Evolutionary conservation across 192 early-diverging fungal genomes (phyloP).

Genomic region (Podila clonocystis): DNA sequence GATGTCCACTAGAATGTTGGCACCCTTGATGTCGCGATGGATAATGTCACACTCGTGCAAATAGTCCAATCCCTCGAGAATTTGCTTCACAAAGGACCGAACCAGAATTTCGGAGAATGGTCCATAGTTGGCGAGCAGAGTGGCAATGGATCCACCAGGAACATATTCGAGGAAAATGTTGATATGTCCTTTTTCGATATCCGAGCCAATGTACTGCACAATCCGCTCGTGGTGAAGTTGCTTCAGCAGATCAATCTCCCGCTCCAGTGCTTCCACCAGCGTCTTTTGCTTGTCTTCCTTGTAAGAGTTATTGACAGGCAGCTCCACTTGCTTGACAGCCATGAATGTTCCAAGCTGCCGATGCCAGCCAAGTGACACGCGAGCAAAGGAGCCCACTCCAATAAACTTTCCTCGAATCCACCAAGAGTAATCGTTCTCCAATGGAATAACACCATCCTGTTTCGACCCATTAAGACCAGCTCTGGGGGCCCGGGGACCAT

Average conservation of each 20-base stretch:
- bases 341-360: conserved; percentile 89
- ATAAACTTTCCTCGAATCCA: conserved; percentile 94
- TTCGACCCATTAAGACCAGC: neutral
- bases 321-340: conserved; percentile 97
- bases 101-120: conserved; percentile 88
- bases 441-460: conserved; percentile 22
- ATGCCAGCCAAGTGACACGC: conserved; percentile 93
- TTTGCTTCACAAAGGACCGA: conserved; percentile 88
- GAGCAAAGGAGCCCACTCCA: conserved; percentile 96
- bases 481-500: conserved; percentile 2
- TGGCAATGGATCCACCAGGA: conserved; percentile 94
- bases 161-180: conserved; percentile 99
- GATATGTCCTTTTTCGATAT: conserved; percentile 77
- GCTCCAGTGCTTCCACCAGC: conserved; percentile 86
- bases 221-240: conserved; percentile 96
- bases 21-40: conserved; percentile 99
- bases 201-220: conserved; percentile 90
- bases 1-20: conserved; percentile 91
- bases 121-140: conserved; percentile 86
- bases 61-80: conserved; percentile 92
- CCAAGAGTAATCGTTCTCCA: conserved; percentile 51
- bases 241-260: conserved; percentile 91
- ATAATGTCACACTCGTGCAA: conserved; percentile 95
- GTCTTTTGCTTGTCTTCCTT: conserved; percentile 78
- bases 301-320: conserved; percentile 73